Percentiles rank a stretch among this genome's conserved stretches.
phyloP scores from a whole-genome alignment of 805 yeast species.

The Yarrowia deformans region DNA sequence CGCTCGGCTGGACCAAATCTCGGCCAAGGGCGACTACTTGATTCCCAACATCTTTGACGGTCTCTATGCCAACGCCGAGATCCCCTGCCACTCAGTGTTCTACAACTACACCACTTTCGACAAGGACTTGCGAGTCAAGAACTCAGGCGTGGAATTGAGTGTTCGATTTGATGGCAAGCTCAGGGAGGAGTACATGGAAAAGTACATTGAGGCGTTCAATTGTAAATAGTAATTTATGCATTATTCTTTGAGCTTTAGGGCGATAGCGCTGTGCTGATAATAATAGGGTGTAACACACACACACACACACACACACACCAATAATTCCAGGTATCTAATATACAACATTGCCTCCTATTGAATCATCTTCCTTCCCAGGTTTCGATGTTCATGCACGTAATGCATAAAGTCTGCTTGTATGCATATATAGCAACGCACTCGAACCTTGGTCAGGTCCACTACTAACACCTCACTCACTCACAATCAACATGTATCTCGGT shows the following conservation, averaged over 20 bases:
- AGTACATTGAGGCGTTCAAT: conserved; percentile 7
- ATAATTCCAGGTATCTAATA: too few species aligned
- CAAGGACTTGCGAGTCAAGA: neutral
- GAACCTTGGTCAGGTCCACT: neutral
- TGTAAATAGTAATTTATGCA: conserved; percentile 34
- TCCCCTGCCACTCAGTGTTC: conserved; percentile 27
- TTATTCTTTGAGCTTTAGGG: too few species aligned
- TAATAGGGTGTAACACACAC: too few species aligned
- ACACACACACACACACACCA: too few species aligned
- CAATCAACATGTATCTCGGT: conserved; percentile 54
- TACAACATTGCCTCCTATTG: neutral
- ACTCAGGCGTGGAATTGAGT: neutral
- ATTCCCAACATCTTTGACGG: conserved; percentile 35
- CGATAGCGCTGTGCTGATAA: too few species aligned
- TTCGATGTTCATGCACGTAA: neutral
- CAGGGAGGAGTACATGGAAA: conserved; percentile 7
- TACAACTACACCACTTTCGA: conserved; percentile 24
- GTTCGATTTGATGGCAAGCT: neutral
- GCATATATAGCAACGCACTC: conserved; percentile 21
- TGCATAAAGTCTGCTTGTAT: neutral
- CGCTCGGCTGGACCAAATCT: neutral
- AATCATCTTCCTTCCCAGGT: neutral
- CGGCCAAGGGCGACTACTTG: conserved; percentile 8
- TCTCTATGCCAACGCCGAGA: neutral
- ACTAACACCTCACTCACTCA: neutral